Conservation (phyloP, 176 grass and related monocot species). For the Metroxylon sagu region DNA sequence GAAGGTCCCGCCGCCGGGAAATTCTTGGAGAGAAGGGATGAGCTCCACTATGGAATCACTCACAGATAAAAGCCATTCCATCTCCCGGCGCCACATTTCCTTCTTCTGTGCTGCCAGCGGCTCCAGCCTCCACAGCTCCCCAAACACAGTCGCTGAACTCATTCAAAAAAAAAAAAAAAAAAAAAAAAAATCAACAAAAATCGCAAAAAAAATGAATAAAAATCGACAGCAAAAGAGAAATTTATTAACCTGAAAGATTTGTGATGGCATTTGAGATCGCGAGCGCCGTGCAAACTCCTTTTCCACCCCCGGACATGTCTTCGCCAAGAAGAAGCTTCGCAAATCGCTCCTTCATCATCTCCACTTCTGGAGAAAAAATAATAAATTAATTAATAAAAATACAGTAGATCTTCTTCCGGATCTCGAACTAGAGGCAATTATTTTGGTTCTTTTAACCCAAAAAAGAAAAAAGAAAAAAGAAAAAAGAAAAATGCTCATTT, state of each 20-base stretch:
- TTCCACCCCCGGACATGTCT: constrained; percentile 98
- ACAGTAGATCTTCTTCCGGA: constrained; percentile 8
- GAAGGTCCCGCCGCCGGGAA: constrained; percentile 72
- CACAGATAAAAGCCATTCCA: constrained; percentile 89
- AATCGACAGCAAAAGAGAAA: neutral
- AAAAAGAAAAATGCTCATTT: neutral
- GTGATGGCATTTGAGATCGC: constrained; percentile 98
- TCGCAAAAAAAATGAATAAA: neutral
- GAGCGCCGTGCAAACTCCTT: constrained; percentile 96
- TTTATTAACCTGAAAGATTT: constrained; percentile 70
- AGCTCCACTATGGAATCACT: constrained; percentile 93
- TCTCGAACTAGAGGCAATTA: neutral
- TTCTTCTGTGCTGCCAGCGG: constrained; percentile 73
- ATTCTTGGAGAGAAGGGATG: constrained; percentile 78
- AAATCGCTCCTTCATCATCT: constrained; percentile 99
- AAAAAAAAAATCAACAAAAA: neutral
- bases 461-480: constrained; percentile 5
- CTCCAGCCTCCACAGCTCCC: constrained; percentile 96
- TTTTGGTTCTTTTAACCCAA: neutral
- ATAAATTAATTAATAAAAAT: constrained; percentile 1
- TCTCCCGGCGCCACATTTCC: constrained; percentile 94
- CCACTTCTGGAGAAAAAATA: constrained; percentile 41
- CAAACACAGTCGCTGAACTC: constrained; percentile 75
- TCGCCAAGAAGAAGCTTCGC: constrained; percentile 94
- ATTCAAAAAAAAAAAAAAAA: neutral